Base-by-base conservation (phyloP, 2,329 filamentous ascomycete species). In the Fusarium sp. region DNA sequence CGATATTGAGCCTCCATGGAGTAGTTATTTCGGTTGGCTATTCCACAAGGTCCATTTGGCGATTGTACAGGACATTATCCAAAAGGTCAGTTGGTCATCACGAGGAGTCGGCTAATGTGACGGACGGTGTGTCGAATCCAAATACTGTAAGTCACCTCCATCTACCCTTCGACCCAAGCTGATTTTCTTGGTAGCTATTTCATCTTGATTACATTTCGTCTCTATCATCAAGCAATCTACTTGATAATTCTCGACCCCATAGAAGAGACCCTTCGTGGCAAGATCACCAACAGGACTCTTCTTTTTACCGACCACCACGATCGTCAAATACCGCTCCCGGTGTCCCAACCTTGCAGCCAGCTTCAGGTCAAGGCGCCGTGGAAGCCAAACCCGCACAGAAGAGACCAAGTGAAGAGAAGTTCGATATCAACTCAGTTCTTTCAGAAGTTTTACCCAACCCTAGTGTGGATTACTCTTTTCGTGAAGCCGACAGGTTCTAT, bases 401-500 rank as follows among this genome's bases (percentile, higher is more conserved):
- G 2, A 2, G 8, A 7, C 11, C 42, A 9, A 30, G 23, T 17
- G 7, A 7, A 15, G n/a, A 19, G 0, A 2, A 26, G 10, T 54
- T 54, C 4, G 34, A 34, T 5, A 36, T 54, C 11, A 19, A 38
- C 28, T 6, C 38, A 17, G 51, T 24, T 3, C 44, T 55, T 1
- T 49, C 43, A 5, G 32, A 55, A 6, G 51, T 55, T 7, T 36
- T 44, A 3, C 1, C 28, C 1, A 5, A 28, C 0, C 44, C 51
- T 7, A 24, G 17, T 7, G 17, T 39, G 3, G 51, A 55, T 20
- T 55, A 55, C 6, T 55, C 51, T 0, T 23, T 50, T 7, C 51
- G 51, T 3, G 51, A 55, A 24, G 36, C 43, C 8, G 44, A 54
- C 17, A 38, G 8, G 14, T 39, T 49, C 2, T 55, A 55, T 15